These are phyloP conservation scores for Cucurbita argyrosperma DNA, from an alignment of 306 rosid species.

Conservation along the genomic window DNA sequence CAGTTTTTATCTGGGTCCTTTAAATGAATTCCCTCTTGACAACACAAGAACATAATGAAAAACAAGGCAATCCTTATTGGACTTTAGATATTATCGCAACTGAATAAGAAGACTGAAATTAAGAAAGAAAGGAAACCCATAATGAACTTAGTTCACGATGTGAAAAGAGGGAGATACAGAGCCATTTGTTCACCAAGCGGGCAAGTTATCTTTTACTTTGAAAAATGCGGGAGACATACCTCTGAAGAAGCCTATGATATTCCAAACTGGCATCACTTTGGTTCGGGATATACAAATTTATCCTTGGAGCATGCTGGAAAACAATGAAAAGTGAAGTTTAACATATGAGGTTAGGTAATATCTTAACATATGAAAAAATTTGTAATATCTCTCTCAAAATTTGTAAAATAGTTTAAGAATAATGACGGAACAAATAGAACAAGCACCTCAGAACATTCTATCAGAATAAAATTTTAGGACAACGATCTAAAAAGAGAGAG, in stretches of 20 bases:
- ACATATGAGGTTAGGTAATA: not conserved
- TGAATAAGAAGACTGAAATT: not conserved
- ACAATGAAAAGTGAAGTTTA: slow-evolving; percentile 10
- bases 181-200: not conserved
- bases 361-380: not conserved
- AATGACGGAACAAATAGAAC: not conserved
- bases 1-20: not conserved
- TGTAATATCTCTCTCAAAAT: not conserved
- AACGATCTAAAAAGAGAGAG: not conserved
- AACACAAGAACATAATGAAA: not conserved
- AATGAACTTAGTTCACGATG: not conserved
- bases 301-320: slow-evolving; percentile 73
- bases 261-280: slow-evolving; percentile 64
- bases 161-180: not conserved
- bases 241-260: slow-evolving; percentile 70
- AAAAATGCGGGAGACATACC: slow-evolving; percentile 24
- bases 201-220: not conserved
- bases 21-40: not conserved
- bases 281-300: slow-evolving; percentile 65
- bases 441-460: not conserved
- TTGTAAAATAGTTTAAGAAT: too few relatives aligned
- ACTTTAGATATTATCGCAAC: not conserved
- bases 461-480: not conserved
- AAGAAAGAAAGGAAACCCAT: not conserved
- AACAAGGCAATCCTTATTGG: not conserved